Conservation (phyloP, 768 basidiomycete species). For the Tulasnella sp. region DNA sequence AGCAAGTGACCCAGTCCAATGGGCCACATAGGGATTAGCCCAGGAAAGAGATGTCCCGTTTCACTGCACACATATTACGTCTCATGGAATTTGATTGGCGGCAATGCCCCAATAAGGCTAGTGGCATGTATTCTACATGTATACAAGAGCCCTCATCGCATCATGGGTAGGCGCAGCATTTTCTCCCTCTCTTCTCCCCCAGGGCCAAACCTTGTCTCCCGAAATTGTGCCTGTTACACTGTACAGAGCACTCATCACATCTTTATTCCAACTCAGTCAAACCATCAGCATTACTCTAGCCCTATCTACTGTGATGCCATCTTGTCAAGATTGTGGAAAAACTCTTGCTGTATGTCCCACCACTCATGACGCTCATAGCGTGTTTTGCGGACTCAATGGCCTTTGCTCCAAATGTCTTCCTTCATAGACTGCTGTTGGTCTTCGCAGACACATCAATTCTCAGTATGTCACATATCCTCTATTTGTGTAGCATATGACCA, state of each 20-base stretch:
- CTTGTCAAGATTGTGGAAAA: not conserved
- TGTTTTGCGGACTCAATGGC: not conserved
- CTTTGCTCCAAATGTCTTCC: not conserved
- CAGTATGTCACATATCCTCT: not conserved
- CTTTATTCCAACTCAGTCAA: not conserved
- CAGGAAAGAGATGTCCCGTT: not conserved
- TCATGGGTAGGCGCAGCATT: not conserved
- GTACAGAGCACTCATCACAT: not conserved
- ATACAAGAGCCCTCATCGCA: not conserved
- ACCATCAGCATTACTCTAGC: not conserved
- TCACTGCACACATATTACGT: not conserved
- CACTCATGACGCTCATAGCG: not conserved
- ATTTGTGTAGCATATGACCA: not conserved
- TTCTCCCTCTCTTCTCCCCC: not conserved
- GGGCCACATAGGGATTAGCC: too few species aligned
- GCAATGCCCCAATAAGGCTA: not conserved
- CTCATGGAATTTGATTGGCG: not conserved
- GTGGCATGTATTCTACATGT: not conserved
- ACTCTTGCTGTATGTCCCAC: not conserved
- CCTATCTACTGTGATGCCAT: not conserved
- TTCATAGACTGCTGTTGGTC: not conserved
- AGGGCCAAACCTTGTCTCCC: not conserved
- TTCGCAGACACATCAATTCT: not conserved
- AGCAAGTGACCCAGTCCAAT: too few species aligned
- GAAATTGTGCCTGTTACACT: not conserved